Evolutionary conservation across 176 grass and related monocot species (phyloP).

Genomic region (Oryza rufipogon): DNA sequence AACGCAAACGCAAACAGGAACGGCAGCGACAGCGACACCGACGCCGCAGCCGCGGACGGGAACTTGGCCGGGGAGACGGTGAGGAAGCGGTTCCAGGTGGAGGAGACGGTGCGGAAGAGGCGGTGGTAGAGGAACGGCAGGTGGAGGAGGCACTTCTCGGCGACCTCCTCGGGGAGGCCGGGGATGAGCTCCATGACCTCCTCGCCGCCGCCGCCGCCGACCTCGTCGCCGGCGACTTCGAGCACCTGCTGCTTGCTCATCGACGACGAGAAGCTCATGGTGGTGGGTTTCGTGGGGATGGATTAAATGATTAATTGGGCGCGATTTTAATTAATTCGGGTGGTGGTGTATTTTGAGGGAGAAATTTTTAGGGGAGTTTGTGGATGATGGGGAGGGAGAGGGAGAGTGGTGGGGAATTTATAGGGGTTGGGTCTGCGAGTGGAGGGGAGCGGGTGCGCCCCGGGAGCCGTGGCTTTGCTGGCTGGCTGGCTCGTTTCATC

Average conservation of each 20-base stretch:
- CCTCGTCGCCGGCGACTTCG: constrained; percentile 10
- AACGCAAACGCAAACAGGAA: constrained; percentile 90
- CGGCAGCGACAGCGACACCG: constrained; percentile 49
- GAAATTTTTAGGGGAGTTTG: background rate
- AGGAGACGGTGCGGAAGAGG: constrained; percentile 84
- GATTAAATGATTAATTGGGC: background rate
- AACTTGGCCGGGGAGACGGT: constrained; percentile 52
- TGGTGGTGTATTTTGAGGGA: background rate
- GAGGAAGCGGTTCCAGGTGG: constrained; percentile 85
- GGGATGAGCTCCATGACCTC: constrained; percentile 73
- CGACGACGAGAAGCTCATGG: constrained; percentile 51
- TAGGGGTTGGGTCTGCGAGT: constrained; percentile 34
- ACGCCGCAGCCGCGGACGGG: background rate
- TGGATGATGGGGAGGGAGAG: too few relatives aligned
- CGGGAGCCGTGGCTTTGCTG: constrained; percentile 6
- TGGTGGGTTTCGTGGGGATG: background rate
- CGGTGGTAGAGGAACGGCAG: constrained; percentile 96
- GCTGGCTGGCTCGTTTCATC: background rate
- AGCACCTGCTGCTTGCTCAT: constrained; percentile 56
- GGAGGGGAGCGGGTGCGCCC: background rate
- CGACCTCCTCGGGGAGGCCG: constrained; percentile 88
- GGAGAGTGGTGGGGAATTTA: constrained; percentile 20
- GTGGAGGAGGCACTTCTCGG: constrained; percentile 97
- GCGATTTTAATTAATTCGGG: background rate
- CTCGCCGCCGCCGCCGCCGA: constrained; percentile 11